Evolutionary conservation across 371 early-diverging fungal species (phyloP).

Genomic region (Funneliformis caledonium): DNA sequence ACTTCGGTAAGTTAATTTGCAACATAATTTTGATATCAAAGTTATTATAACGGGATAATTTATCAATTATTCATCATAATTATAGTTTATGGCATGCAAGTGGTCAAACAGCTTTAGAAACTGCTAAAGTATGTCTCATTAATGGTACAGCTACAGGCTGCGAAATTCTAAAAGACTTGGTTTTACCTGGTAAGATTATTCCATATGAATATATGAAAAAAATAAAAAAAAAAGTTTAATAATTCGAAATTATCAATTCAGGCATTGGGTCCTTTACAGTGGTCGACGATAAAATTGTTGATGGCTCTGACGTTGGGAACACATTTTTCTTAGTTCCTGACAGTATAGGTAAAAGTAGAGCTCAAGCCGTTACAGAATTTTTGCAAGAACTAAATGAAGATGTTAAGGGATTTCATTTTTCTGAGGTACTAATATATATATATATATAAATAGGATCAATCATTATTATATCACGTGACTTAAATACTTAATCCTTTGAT

Average conservation of each 20-base stretch:
- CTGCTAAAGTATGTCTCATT: conserved; percentile 80
- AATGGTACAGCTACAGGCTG: conserved; percentile 84
- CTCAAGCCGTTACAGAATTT: conserved; percentile 64
- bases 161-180: conserved; percentile 92
- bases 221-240: too few relatives aligned
- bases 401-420: conserved; percentile 63
- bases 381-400: conserved; percentile 89
- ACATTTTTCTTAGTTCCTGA: conserved; percentile 87
- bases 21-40: not conserved
- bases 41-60: conserved; percentile 18
- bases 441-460: not conserved
- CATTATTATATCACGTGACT: conserved; percentile 14
- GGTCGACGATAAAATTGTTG: conserved; percentile 72
- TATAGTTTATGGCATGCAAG: conserved; percentile 88
- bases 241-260: conserved; percentile 43
- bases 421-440: conserved; percentile 49
- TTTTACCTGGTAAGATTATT: conserved; percentile 81
- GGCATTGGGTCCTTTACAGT: conserved; percentile 89
- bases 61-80: conserved; percentile 32
- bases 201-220: too few relatives aligned
- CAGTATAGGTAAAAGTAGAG: conserved; percentile 66
- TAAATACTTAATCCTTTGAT: conserved; percentile 2
- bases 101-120: conserved; percentile 89
- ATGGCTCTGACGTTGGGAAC: conserved; percentile 71
- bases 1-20: conserved; percentile 63